Percentiles rank a stretch among this genome's conserved stretches.
These are phyloP conservation scores for Chaetomium strumarium DNA, from an alignment of 2,329 filamentous ascomycete genomes.

Conservation along the genomic window DNA sequence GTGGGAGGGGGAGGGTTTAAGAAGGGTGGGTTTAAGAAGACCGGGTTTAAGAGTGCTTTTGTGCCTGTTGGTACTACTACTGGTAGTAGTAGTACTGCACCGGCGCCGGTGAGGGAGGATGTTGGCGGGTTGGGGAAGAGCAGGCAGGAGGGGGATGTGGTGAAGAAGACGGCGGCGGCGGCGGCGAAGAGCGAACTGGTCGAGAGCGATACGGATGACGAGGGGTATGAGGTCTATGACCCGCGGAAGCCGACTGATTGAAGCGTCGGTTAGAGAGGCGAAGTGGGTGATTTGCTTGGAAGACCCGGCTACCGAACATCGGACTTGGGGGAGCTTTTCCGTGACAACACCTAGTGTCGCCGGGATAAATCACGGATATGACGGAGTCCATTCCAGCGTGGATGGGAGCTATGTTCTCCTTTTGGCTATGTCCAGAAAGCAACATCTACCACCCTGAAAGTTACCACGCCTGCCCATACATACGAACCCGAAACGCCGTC, in stretches of 20 bases:
- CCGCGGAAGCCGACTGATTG: conserved; percentile 55
- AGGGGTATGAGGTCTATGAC: conserved; percentile 64
- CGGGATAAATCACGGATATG: too few relatives aligned
- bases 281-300: too few relatives aligned
- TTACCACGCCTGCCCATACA: not conserved
- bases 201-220: conserved; percentile 63
- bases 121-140: conserved; percentile 22
- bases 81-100: conserved; percentile 4
- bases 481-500: not conserved
- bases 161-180: conserved; percentile 20
- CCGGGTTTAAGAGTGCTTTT: conserved; percentile 76
- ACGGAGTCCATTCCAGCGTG: not conserved
- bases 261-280: conserved; percentile 24
- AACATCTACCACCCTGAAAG: too few relatives aligned
- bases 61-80: conserved; percentile 44
- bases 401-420: too few relatives aligned
- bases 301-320: too few relatives aligned
- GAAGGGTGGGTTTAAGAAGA: conserved; percentile 72
- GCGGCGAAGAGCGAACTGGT: conserved; percentile 29
- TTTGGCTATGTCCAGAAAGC: too few relatives aligned
- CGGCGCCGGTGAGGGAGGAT: conserved; percentile 33
- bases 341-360: not conserved
- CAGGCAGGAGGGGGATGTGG: conserved; percentile 22
- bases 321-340: not conserved
- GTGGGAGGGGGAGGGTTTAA: conserved; percentile 46